Evolutionary conservation across 1,284 basidiomycete genomes (phyloP).

Genomic region (Porodaedalea pini): DNA sequence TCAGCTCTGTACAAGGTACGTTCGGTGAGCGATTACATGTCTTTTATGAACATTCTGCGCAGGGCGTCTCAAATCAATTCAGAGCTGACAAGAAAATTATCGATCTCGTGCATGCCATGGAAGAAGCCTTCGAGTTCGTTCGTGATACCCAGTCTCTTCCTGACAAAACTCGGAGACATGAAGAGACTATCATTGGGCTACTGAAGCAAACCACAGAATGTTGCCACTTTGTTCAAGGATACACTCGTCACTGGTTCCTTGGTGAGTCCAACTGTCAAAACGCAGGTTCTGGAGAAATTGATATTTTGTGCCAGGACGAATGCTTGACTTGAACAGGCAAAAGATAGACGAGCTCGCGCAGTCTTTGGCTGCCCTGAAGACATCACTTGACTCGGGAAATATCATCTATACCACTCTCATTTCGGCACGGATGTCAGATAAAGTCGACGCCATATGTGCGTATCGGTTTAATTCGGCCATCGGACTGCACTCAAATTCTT

Average conservation of each 20-base stretch:
- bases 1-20: conserved; percentile 2
- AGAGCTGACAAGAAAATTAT: not conserved
- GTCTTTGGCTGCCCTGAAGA: not conserved
- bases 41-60: not conserved
- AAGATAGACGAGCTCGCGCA: conserved; percentile 1
- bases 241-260: not conserved
- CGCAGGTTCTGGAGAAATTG: not conserved
- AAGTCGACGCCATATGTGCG: not conserved
- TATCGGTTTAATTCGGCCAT: not conserved
- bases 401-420: not conserved
- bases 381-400: not conserved
- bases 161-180: not conserved
- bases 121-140: not conserved
- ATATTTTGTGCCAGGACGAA: not conserved
- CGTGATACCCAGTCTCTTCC: not conserved
- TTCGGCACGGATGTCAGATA: not conserved
- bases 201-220: not conserved
- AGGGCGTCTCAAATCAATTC: not conserved
- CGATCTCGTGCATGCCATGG: not conserved
- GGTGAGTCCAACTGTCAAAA: not conserved
- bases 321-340: not conserved
- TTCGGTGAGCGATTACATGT: too few species aligned
- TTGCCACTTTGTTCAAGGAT: not conserved
- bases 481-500: not conserved
- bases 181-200: not conserved